A percentile compares a stretch with the other conserved stretches of the same genome.
phyloP scores from a whole-genome alignment of 2,329 filamentous ascomycete genomes.

The Pestalotiopsis sp. region DNA sequence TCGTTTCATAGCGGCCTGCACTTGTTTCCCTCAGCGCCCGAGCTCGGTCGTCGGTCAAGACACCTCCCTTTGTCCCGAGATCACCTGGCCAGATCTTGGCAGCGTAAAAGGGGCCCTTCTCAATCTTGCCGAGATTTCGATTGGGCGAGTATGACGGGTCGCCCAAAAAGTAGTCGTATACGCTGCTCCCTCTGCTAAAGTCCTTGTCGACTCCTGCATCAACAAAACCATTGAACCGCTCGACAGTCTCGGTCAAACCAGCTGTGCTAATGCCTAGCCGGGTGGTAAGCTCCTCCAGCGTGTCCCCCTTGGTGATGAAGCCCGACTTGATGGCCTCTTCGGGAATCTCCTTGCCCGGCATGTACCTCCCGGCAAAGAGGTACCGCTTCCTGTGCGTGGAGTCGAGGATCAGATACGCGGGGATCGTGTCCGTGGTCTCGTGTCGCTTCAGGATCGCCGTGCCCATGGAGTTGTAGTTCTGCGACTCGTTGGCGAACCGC shows the following conservation, averaged over 20 bases:
- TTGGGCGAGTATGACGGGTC: constrained; percentile 30
- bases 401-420: constrained; percentile 34
- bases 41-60: constrained; percentile 34
- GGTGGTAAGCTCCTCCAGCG: constrained; percentile 25
- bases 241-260: constrained; percentile 25
- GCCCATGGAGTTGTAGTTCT: constrained; percentile 30
- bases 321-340: not conserved
- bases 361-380: not conserved
- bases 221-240: constrained; percentile 31
- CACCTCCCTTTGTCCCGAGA: constrained; percentile 38
- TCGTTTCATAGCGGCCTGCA: constrained; percentile 16
- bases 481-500: constrained; percentile 37
- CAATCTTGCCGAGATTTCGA: constrained; percentile 31
- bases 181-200: constrained; percentile 32
- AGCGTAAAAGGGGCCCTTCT: constrained; percentile 32
- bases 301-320: constrained; percentile 23
- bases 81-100: constrained; percentile 36
- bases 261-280: constrained; percentile 23
- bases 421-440: constrained; percentile 21
- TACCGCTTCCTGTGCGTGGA: constrained; percentile 31
- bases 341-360: not conserved
- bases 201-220: constrained; percentile 31
- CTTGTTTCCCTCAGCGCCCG: constrained; percentile 23
- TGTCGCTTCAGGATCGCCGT: constrained; percentile 13
- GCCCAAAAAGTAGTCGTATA: constrained; percentile 34